Evolutionary conservation across 768 basidiomycete genomes (phyloP), one percentile per base, ranked within the genome.

Genomic region (Boletus rex-veris): DNA sequence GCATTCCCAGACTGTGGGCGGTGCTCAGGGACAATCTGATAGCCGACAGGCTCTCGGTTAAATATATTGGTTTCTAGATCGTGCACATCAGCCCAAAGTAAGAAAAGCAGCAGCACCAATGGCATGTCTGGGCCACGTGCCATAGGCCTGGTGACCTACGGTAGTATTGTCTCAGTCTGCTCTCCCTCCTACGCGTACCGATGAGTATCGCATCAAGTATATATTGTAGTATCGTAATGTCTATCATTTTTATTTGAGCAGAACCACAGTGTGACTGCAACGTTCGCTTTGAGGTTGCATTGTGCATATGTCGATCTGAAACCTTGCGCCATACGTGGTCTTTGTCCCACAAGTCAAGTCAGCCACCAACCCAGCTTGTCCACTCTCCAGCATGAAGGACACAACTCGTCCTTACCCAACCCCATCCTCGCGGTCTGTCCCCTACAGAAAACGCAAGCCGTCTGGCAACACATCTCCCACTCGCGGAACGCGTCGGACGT

Each of bases 311-410:
- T 28, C 12, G 45, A 55, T 28, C 48, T 49, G 55, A 58, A 50
- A 53, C 45, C 38, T n/a, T n/a, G n/a, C n/a, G n/a, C n/a, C 12
- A 6, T 28, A 36, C 30, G 31, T 35, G 19, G 51, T 18, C 28
- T 47, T 61, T 46, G 50, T 57, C 36, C 39, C 31, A 35, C 43
- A 18, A 35, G 64, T 60, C 55, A 60, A 35, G 64, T 60, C 55
- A 60, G 55, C 64, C 64, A 55, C 61, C 30, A 28, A 6, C 31
- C 47, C 15, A 28, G 40, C 50, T 52, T 64, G 55, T 26, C 45
- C 9, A 28, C 47, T 41, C 36, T 26, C 53, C 46, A 53, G 35
- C 64, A 66, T 68, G 65, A 66, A 61, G 61, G 65, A 58, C 64
- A 47, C 51, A 15, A 49, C 60, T 18, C 63, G 61, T 58, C 56